These are phyloP conservation scores for Austropuccinia psidii DNA, from an alignment of 1,284 basidiomycete genomes.

Conservation along the genomic window DNA sequence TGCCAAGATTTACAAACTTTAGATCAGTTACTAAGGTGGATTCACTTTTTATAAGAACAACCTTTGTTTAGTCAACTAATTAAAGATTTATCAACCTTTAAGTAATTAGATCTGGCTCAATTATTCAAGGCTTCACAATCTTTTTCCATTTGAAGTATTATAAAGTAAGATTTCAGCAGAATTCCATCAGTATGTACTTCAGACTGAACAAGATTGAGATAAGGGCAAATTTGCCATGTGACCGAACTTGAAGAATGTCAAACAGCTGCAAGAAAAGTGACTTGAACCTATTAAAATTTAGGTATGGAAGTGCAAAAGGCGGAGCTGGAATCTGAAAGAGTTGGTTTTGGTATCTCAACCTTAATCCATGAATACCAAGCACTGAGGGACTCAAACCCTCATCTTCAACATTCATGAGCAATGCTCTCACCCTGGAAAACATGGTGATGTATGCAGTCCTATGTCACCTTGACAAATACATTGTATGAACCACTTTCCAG, in stretches of 20 bases:
- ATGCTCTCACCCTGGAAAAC: too few species aligned
- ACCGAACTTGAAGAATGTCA: slow-evolving; percentile 65
- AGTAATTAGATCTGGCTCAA: slow-evolving; percentile 81
- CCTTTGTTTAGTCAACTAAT: slow-evolving; percentile 71
- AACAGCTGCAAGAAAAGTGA: slow-evolving; percentile 57
- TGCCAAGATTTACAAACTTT: slow-evolving; percentile 70
- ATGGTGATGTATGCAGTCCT: too few species aligned
- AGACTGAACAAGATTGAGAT: slow-evolving; percentile 94
- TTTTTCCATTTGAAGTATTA: slow-evolving; percentile 90
- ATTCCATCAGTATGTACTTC: slow-evolving; percentile 82
- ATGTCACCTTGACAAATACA: too few species aligned
- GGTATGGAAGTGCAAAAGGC: slow-evolving; percentile 50
- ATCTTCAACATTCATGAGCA: slow-evolving; percentile 59
- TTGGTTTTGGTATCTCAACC: too few species aligned
- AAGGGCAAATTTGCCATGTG: slow-evolving; percentile 68
- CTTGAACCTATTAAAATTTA: slow-evolving; percentile 44
- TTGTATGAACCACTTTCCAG: too few species aligned
- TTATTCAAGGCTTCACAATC: slow-evolving; percentile 84
- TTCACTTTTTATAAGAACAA: slow-evolving; percentile 77
- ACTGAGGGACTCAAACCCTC: too few species aligned
- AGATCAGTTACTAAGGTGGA: slow-evolving; percentile 74
- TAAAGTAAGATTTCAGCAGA: slow-evolving; percentile 88
- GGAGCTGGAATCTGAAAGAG: too few species aligned
- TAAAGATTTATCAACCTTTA: slow-evolving; percentile 66
- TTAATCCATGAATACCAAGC: too few species aligned